These are phyloP conservation scores for Enterospora canceri DNA, from an alignment of 371 early-diverging fungal genomes.

Conservation along the genomic window DNA sequence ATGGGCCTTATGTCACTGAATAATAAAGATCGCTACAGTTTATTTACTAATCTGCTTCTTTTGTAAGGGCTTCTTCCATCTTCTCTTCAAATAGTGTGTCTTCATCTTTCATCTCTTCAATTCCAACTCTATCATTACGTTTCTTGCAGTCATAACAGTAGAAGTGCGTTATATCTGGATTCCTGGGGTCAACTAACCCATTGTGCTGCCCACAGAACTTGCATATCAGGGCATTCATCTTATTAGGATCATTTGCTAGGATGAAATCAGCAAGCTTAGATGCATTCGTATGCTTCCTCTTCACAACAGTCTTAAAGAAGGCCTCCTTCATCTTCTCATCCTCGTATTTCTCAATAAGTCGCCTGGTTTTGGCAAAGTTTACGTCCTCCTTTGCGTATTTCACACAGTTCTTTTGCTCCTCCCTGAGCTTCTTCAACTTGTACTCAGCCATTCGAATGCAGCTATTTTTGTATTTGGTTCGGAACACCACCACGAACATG, in stretches of 20 bases:
- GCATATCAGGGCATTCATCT: slow-evolving; percentile 77
- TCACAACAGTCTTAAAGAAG: slow-evolving; percentile 12
- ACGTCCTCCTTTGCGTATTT: slow-evolving; percentile 74
- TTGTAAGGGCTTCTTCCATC: neutral
- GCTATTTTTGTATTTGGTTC: slow-evolving; percentile 4
- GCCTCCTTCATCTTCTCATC: slow-evolving; percentile 23
- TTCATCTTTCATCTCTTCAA: neutral
- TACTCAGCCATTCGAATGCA: slow-evolving; percentile 10
- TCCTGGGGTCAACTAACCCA: slow-evolving; percentile 71
- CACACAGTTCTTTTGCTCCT: slow-evolving; percentile 53
- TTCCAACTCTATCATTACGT: slow-evolving; percentile 18
- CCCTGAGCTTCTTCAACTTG: slow-evolving; percentile 22
- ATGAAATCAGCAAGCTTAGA: slow-evolving; percentile 65
- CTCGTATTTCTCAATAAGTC: slow-evolving; percentile 73
- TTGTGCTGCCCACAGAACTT: slow-evolving; percentile 72
- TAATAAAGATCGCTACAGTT: neutral
- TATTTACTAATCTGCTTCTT: neutral
- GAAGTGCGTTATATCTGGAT: slow-evolving; percentile 60
- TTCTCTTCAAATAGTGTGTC: too few species aligned
- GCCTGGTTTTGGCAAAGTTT: slow-evolving; percentile 70
- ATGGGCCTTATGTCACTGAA: neutral
- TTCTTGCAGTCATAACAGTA: slow-evolving; percentile 42
- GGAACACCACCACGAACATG: slow-evolving; percentile 1
- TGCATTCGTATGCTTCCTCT: slow-evolving; percentile 64
- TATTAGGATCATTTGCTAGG: slow-evolving; percentile 57